These are phyloP conservation scores for Trametes sanguinea DNA, from an alignment of 768 basidiomycete genomes.

Conservation along the genomic window DNA sequence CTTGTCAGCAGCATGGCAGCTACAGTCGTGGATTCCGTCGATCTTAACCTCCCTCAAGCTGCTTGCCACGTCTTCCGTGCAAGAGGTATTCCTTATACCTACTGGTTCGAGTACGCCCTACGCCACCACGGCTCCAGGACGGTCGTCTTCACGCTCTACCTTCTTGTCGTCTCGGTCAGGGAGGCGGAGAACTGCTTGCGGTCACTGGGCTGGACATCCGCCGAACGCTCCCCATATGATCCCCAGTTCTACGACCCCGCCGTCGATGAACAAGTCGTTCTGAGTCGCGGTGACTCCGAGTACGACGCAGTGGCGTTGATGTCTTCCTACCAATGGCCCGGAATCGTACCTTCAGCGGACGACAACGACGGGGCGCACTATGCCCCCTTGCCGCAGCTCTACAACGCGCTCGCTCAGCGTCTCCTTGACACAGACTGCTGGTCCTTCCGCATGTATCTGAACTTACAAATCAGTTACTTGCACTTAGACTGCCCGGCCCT, in stretches of 20 bases:
- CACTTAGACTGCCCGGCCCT: background rate
- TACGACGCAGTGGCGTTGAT: background rate
- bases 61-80: too few relatives aligned
- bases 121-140: constrained; percentile 8
- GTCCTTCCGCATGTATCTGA: background rate
- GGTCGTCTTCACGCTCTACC: background rate
- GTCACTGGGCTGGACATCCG: background rate
- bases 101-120: constrained; percentile 8
- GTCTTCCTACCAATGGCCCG: background rate
- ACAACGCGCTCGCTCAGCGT: constrained; percentile 5
- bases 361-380: background rate
- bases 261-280: background rate
- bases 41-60: too few relatives aligned
- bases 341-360: background rate
- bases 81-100: background rate
- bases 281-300: background rate
- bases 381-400: background rate
- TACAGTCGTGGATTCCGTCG: too few relatives aligned
- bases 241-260: background rate
- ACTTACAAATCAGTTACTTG: background rate
- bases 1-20: too few relatives aligned
- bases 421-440: background rate
- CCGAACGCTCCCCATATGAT: too few relatives aligned
- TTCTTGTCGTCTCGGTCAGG: background rate
- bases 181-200: background rate